Evolutionary conservation across 805 yeast species (phyloP), one percentile per base, ranked within the genome.

Genomic region (Ogataea salicorniae): DNA sequence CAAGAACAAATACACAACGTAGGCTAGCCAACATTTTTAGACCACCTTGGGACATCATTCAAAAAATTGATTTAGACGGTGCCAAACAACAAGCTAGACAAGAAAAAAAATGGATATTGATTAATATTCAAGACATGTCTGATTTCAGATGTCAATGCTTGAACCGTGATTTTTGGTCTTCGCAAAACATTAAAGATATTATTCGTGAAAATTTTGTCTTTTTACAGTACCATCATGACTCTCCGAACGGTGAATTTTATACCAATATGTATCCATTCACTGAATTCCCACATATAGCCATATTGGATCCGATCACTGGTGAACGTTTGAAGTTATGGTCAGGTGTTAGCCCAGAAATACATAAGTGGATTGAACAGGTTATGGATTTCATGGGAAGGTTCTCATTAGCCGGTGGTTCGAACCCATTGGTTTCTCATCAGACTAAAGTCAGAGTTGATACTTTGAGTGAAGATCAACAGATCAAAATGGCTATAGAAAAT

Each of bases 251-350:
- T 2, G 73, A 74, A 52, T 77, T 75, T 50, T 94, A 88, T 62
- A 58, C 74, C 17, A 82, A 84, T 52, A 84, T 86, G 58, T 91
- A 94, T 63, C 83, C 84, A 3, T 75, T 87, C 41, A 67, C 72
- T 2, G 77, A 75, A 22, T 84, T 70, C 62, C 99, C 99, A 1
- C 97, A 94, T 63, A 82, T 94, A 38, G 87, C 97, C 1, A 87
- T 94, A 37, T 63, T 94, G 43, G 99, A 94, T 60, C 97, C 99
- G 2, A 80, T 91, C 63, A 94, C 99, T 0, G 98, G 98, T 20
- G 99, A 94, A 66, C 75, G 95, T 50, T 77, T 89, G 47, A 76
- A 77, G 55, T 74, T 73, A 45, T 94, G 97, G 96, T 26, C 31
- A 1, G 69, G 73, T n/a, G 79, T 77, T 0, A 83, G 80, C 1